Base-by-base conservation (phyloP, 352 stramenopile species). In the Phytophthora hibernalis region DNA sequence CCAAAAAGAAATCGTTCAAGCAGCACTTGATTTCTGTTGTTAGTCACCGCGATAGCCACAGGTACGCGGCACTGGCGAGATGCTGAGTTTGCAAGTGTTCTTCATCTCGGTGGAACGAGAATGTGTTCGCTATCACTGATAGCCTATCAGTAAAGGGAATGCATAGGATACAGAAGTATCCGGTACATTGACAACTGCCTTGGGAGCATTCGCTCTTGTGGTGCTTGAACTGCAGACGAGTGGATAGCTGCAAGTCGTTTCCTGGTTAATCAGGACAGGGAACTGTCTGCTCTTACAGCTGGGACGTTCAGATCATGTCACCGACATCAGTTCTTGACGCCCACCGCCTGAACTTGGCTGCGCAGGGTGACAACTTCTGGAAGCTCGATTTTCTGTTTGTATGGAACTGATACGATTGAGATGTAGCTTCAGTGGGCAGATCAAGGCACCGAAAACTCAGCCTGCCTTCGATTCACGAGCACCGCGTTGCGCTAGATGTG, bases 271-370 rank as follows among this genome's bases (percentile, higher is more conserved):
- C 20, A 33, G 31, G 42, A 42, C 35, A 57, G 30, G 54, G 53
- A 63, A 67, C 13, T 48, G 42, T 70, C 61, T 57, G 40, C 22
- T 62, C 61, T 50, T 62, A 60, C 66, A 74, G 48, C 66, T 70
- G 66, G 58, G 54, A 61, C 44, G 49, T 70, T 50, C 40, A 66
- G 53, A 62, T 48, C 35, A 45, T 47, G 57, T 63, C 48, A 70
- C 22, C 5, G 61, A 48, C 40, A 45, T 52, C 51, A 55, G 18
- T 48, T 56, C 38, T 53, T 57, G 15, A 35, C 58, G 45, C 22
- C 24, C 42, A 54, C 12, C 49, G 20, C 57, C 9, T 66, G 57
- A 53, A 71, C 52, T 44, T 68, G 57, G 43, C 24, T 55, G 33
- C 44, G 13, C 21, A 59, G 43, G 65, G 43, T 69, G 59, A 48